A percentile compares a stretch with the other conserved stretches of the same genome.
Conservation (phyloP, 2,329 filamentous ascomycete genomes). For the Xylaria polymorpha region DNA sequence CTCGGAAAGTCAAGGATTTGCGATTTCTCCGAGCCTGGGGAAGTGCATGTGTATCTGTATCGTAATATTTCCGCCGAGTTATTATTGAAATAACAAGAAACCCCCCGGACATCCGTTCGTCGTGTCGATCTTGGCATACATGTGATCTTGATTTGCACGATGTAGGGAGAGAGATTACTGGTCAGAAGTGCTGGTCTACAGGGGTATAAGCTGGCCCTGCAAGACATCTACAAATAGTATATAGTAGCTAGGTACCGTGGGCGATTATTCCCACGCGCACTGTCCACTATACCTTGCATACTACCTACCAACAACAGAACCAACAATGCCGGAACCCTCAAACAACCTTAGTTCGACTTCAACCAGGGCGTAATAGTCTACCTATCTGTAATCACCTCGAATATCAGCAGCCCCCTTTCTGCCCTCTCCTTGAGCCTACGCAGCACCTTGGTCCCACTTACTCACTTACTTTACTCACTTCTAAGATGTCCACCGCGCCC, state of each 20-base stretch:
- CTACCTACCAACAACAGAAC: neutral
- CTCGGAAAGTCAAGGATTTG: neutral
- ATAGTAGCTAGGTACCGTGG: no score
- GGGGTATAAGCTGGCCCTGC: no score
- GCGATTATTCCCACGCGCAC: neutral
- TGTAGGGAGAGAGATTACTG: neutral
- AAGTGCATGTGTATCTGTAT: neutral
- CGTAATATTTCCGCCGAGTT: neutral
- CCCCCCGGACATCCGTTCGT: no score
- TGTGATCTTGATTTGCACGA: neutral
- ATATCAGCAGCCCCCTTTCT: neutral
- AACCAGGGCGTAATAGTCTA: neutral
- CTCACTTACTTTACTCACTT: neutral
- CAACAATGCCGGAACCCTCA: neutral
- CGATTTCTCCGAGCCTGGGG: neutral
- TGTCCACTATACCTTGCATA: neutral
- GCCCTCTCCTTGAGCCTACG: no score
- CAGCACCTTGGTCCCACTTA: no score
- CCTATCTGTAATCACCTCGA: neutral
- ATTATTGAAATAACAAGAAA: neutral
- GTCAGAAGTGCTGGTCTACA: neutral
- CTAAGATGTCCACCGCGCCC: slow-evolving; percentile 30
- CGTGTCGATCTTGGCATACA: neutral
- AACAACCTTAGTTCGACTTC: neutral
- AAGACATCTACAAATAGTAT: no score